These are phyloP conservation scores for Pestalotiopsis sp. DNA, from an alignment of 2,329 filamentous ascomycete species.

Conservation along the genomic window DNA sequence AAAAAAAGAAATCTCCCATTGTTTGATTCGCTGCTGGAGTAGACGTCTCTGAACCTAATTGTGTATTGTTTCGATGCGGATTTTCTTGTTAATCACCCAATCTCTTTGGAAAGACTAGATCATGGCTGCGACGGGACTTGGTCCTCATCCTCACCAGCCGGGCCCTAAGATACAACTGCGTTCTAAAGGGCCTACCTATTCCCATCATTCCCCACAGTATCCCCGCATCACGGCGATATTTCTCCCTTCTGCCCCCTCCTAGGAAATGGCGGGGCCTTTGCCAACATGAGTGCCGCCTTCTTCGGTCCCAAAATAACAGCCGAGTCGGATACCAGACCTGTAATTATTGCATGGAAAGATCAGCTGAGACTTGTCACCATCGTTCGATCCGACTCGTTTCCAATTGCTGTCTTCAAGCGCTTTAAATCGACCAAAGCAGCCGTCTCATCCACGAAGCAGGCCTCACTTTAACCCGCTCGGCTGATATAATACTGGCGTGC, in stretches of 20 bases:
- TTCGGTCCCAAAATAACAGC: constrained; percentile 5
- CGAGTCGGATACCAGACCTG: neutral
- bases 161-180: no score
- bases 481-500: neutral
- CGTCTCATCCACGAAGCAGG: neutral
- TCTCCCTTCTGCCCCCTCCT: neutral
- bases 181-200: neutral
- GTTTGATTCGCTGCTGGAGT: no score
- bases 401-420: neutral
- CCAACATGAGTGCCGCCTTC: neutral
- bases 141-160: no score
- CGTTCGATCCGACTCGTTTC: neutral
- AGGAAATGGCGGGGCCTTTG: neutral
- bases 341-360: neutral
- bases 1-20: no score
- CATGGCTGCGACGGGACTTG: no score
- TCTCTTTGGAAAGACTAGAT: no score
- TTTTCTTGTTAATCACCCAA: no score
- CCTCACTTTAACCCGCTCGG: constrained; percentile 1
- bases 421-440: neutral
- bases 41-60: no score
- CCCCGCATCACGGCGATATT: constrained; percentile 3
- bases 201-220: neutral
- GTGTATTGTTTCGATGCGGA: no score
- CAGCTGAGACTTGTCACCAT: neutral